Evolutionary conservation across 2,329 filamentous ascomycete genomes (phyloP), one percentile per base, ranked within the genome.

Genomic region (Aspergillus thermomutatus): DNA sequence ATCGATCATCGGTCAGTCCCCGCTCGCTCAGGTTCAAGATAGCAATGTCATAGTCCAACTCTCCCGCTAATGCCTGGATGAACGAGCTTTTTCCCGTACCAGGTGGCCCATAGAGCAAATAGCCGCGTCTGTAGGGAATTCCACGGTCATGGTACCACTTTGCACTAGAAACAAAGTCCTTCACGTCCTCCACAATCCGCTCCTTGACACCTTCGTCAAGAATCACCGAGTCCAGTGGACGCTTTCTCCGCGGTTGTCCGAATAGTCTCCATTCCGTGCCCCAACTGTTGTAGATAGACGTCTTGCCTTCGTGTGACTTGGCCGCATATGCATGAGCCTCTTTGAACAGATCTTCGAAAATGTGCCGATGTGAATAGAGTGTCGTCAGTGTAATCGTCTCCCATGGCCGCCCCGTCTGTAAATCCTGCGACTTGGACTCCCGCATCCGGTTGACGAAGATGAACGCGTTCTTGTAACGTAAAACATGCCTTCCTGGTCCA

Each of bases 41-140:
- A 52, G 92, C 92, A 64, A 97, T 94, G 66, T 90, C 90, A 72
- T 93, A 96, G 71, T 96, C 91, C 55, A 97, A 76, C 68, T 94
- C 87, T n/a, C 92, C 93, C 0, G 94, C 94, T 45, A 99, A 78
- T 0, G 94, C 92, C 74, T 97, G 92, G 60, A 99, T 97, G 66
- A 99, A 97, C 0, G 91, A 96, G 59, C 89, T 97, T 79, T 96
- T 97, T 37, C 91, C 95, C 45, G 89, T 96, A 0, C 92, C 92
- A 0, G 92, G 92, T 3, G 92, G 92, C 0, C 92, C 92, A 67
- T 94, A 91, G 0, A 97, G 82, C 7, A 97, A 81, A 69, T 97
- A 97, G 0, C 92, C 93, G 55, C 92, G 82, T 19, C 92, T 85
- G 68, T 97, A 97, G 0, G 93, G 93, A 61, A 97, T 96, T 2